Conservation (phyloP, 1,139 yeast genomes). For the Protomyces lactucae-debilis region DNA sequence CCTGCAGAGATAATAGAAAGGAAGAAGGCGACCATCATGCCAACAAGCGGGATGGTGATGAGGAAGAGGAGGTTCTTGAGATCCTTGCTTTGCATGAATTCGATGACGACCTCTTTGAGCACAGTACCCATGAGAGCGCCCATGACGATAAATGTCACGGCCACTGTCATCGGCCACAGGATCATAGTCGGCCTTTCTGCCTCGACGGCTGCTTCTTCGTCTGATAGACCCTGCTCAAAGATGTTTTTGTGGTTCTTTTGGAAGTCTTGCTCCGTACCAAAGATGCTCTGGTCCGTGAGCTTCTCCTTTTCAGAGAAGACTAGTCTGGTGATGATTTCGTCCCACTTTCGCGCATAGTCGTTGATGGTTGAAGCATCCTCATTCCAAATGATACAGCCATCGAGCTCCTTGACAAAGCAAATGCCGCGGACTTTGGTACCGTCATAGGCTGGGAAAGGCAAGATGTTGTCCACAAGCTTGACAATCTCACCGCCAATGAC, state of each 20-base stretch:
- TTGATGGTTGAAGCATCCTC: slow-evolving; percentile 28
- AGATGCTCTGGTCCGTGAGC: slow-evolving; percentile 11
- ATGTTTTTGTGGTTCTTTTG: neutral
- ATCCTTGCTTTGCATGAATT: slow-evolving; percentile 3
- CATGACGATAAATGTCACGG: slow-evolving; percentile 11
- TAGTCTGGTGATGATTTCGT: slow-evolving; percentile 14
- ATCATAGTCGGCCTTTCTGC: slow-evolving; percentile 13
- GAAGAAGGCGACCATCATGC: slow-evolving; percentile 25
- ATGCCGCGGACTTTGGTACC: slow-evolving; percentile 15
- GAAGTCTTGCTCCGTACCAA: slow-evolving; percentile 7
- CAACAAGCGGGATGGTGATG: slow-evolving; percentile 21
- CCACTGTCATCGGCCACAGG: slow-evolving; percentile 16
- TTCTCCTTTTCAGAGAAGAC: slow-evolving; percentile 15
- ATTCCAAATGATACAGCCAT: slow-evolving; percentile 30
- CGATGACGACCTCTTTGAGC: slow-evolving; percentile 4
- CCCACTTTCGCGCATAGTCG: slow-evolving; percentile 22
- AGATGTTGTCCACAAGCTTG: slow-evolving; percentile 17
- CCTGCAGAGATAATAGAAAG: slow-evolving; percentile 22
- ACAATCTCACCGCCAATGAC: slow-evolving; percentile 17
- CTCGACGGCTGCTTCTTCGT: neutral
- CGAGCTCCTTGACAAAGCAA: slow-evolving; percentile 29
- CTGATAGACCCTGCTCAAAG: slow-evolving; percentile 1
- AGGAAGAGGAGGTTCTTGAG: slow-evolving; percentile 18
- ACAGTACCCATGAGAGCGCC: slow-evolving; percentile 13
- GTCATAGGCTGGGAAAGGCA: slow-evolving; percentile 22